Conservation (phyloP, 139 green algal species). For the Tetradesmus lagerheimii region DNA sequence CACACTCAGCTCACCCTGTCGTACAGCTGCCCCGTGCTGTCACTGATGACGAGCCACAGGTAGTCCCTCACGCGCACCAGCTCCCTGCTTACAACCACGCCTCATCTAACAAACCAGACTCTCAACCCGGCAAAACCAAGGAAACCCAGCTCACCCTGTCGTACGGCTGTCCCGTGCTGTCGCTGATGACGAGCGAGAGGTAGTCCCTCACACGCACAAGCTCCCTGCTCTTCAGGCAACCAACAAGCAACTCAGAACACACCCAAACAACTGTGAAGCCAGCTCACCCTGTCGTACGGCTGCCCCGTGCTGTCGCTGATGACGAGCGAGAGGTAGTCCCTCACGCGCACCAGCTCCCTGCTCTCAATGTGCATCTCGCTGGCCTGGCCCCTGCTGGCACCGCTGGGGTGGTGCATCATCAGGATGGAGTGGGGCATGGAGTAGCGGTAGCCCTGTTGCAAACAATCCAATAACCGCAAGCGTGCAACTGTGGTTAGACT, state of each 20-base stretch:
- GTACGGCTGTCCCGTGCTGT: constrained; percentile 89
- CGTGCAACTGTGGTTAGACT: no score
- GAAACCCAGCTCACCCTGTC: constrained; percentile 90
- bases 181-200: constrained; percentile 81
- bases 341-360: constrained; percentile 93
- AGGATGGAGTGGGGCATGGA: constrained; percentile 93
- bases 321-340: constrained; percentile 91
- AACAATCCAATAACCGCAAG: no score
- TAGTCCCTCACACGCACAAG: constrained; percentile 89
- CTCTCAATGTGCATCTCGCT: constrained; percentile 98
- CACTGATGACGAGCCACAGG: constrained; percentile 82
- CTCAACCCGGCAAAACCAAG: neutral
- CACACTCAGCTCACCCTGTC: constrained; percentile 69
- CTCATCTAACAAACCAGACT: neutral
- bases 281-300: constrained; percentile 82
- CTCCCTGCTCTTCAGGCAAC: constrained; percentile 56
- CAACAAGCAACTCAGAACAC: no score
- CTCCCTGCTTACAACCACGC: constrained; percentile 87
- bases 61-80: constrained; percentile 94
- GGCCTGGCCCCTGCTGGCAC: constrained; percentile 92
- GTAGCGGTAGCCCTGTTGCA: constrained; percentile 86
- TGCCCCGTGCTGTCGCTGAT: constrained; percentile 87
- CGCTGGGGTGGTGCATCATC: constrained; percentile 98
- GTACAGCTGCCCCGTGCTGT: constrained; percentile 87
- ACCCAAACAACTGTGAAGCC: neutral